A percentile compares a stretch with the other conserved stretches of the same genome.
Conservation (phyloP, 1,284 basidiomycete species). For the Fomes fomentarius region DNA sequence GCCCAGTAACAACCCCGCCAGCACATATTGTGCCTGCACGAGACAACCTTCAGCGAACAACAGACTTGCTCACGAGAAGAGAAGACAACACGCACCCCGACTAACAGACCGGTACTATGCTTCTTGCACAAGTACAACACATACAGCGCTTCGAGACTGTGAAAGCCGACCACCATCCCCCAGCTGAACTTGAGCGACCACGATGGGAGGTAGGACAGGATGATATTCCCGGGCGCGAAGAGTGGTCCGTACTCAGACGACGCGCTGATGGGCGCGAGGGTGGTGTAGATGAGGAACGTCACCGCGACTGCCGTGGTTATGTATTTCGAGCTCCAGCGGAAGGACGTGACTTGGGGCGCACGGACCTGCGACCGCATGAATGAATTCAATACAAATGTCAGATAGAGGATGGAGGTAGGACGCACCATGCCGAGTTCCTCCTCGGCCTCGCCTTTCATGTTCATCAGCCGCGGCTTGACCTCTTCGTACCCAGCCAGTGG, state of each 20-base stretch:
- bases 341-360: slow-evolving; percentile 61
- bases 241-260: slow-evolving; percentile 16
- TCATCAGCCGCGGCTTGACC: slow-evolving; percentile 74
- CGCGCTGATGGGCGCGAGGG: slow-evolving; percentile 38
- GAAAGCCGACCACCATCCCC: slow-evolving; percentile 37
- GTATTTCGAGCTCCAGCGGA: slow-evolving; percentile 45
- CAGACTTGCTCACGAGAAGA: background rate
- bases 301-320: slow-evolving; percentile 28
- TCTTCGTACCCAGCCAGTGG: slow-evolving; percentile 74
- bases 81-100: slow-evolving; percentile 49
- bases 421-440: slow-evolving; percentile 76
- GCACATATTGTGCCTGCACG: slow-evolving; percentile 52
- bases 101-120: slow-evolving; percentile 54
- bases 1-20: slow-evolving; percentile 53
- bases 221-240: slow-evolving; percentile 25
- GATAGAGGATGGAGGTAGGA: slow-evolving; percentile 3
- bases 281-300: slow-evolving; percentile 42
- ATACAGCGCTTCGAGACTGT: slow-evolving; percentile 58
- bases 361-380: slow-evolving; percentile 49
- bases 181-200: slow-evolving; percentile 34
- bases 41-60: background rate
- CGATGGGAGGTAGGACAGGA: slow-evolving; percentile 20
- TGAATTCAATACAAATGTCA: background rate
- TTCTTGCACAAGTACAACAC: slow-evolving; percentile 53
- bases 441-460: slow-evolving; percentile 75